Conservation (phyloP, 352 stramenopile genomes). For the Globisporangium uncinulatum region DNA sequence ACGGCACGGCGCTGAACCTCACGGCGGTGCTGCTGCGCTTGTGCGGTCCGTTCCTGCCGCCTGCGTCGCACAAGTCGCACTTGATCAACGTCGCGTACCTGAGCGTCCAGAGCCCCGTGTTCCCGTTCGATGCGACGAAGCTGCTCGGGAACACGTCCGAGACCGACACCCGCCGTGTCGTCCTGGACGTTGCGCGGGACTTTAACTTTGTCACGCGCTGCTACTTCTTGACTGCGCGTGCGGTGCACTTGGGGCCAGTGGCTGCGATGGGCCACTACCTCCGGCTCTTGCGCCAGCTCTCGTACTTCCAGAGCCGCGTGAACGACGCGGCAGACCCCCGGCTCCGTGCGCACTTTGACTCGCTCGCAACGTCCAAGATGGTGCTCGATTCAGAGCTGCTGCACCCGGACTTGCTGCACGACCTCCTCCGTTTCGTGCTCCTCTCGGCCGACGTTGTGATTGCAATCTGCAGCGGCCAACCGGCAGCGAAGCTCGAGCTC, state of each 20-base stretch:
- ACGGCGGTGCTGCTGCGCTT: conserved; percentile 70
- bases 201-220: conserved; percentile 97
- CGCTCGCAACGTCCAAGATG: conserved; percentile 66
- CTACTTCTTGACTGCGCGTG: conserved; percentile 93
- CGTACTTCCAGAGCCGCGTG: conserved; percentile 84
- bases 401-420: conserved; percentile 72
- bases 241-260: conserved; percentile 90
- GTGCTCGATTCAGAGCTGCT: conserved; percentile 74
- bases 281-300: conserved; percentile 87
- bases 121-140: conserved; percentile 59
- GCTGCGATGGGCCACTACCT: conserved; percentile 79
- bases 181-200: conserved; percentile 20
- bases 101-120: conserved; percentile 41
- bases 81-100: conserved; percentile 67
- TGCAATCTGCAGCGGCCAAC: conserved; percentile 35
- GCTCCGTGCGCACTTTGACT: conserved; percentile 69
- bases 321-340: conserved; percentile 65
- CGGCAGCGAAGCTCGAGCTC: conserved; percentile 25
- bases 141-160: conserved; percentile 28
- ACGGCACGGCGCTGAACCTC: conserved; percentile 79
- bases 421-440: conserved; percentile 67
- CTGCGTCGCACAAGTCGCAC: conserved; percentile 66
- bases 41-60: conserved; percentile 77
- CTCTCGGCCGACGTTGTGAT: conserved; percentile 61
- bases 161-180: conserved; percentile 14